Evolutionary conservation across 495 filamentous ascomycete genomes (phyloP), one percentile per base, ranked within the genome.

Genomic region (Glutinoglossum americanum): DNA sequence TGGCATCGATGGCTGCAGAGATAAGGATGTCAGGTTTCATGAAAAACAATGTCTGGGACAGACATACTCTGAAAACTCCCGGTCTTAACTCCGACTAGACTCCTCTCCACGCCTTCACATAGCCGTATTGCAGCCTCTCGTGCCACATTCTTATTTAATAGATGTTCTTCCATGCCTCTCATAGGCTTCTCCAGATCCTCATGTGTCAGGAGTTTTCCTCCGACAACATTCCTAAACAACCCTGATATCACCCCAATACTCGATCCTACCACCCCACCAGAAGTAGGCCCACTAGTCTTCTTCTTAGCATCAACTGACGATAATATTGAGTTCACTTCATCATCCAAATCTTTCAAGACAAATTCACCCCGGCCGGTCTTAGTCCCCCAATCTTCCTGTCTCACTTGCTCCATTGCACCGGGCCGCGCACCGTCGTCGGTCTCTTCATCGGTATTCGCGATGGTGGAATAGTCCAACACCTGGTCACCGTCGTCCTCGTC

Each of bases 91-190:
- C 92, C 88, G 30, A 95, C 72, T 26, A 98, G 75, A 61, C 94
- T 87, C 59, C 81, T 81, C 67, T 94, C 82, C 9, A 97, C 90
- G 35, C 87, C 85, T 54, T 94, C 85, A 67, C 89, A 94, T 39
- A 98, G 73, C 55, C 92, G 84, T 37, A 93, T 76, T 8, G 92
- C 93, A 32, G 92, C 92, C 72, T 96, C 90, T 44, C 85, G 82
- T 8, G 92, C 93, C 49, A 98, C 89, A 64, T 98, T 98, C 75
- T 98, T 98, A 68, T 83, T 84, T 49, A 96, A 68, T 5, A 98
- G 75, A 70, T 97, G 93, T 56, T 94, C 88, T 61, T 94, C 86
- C 92, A 98, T 97, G 6, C 81, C 85, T 66, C 87, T 87, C 72
- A 98, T 79, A 8, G 92, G 84, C 67, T 93, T 94, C 51, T 87